These are phyloP conservation scores for Daldinia caldariorum DNA, from an alignment of 495 filamentous ascomycete species.

Conservation along the genomic window DNA sequence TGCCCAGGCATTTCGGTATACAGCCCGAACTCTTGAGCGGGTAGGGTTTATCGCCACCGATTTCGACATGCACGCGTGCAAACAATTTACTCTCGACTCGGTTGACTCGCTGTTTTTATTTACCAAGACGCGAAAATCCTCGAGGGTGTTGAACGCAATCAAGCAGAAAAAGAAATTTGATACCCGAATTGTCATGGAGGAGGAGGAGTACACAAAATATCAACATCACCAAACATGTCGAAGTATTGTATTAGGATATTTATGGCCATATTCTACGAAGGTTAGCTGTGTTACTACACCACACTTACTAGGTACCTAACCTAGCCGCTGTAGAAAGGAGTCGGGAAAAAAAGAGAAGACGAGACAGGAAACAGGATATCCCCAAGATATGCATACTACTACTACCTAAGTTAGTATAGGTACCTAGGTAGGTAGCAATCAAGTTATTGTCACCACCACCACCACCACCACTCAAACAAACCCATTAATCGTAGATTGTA, in stretches of 20 bases:
- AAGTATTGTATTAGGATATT: not conserved
- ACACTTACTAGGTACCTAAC: too few relatives aligned
- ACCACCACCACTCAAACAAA: not conserved
- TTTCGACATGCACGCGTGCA: not conserved
- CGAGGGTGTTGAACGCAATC: not conserved
- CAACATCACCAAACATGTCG: not conserved
- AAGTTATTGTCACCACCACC: not conserved
- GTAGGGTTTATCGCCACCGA: not conserved
- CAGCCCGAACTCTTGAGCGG: not conserved
- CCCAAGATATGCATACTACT: not conserved
- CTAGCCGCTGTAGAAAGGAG: not conserved
- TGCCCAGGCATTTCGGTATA: conserved; percentile 1
- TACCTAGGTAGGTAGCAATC: too few relatives aligned
- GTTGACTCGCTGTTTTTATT: not conserved
- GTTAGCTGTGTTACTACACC: too few relatives aligned
- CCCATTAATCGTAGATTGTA: not conserved
- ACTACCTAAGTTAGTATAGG: not conserved
- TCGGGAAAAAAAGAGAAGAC: not conserved
- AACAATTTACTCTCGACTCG: not conserved
- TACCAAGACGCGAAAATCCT: not conserved
- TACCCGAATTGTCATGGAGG: not conserved
- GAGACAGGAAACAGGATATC: conserved; percentile 8
- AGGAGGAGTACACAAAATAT: not conserved
- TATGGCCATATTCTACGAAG: not conserved
- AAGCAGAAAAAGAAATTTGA: not conserved